Conservation (phyloP, 768 basidiomycete species). For the Suillus luteus region DNA sequence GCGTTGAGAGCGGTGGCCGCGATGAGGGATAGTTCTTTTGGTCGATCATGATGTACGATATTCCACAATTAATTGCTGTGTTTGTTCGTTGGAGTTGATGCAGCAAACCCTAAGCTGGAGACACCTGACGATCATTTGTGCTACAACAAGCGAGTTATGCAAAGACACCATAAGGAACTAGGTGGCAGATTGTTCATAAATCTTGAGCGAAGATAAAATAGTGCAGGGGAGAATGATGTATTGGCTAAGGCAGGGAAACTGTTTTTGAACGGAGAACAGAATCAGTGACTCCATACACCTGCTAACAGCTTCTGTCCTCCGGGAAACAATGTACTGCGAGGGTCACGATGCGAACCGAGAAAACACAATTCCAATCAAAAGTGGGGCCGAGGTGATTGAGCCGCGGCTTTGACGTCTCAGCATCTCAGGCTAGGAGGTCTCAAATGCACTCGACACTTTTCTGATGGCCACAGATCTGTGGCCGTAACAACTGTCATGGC, state of each 20-base stretch:
- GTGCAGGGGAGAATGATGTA: neutral
- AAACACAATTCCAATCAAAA: neutral
- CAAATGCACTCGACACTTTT: neutral
- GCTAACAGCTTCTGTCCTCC: neutral
- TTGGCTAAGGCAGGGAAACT: neutral
- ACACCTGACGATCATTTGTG: neutral
- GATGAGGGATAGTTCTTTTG: conserved; percentile 30
- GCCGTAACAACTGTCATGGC: neutral
- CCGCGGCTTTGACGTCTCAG: neutral
- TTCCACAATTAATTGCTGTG: neutral
- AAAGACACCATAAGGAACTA: neutral
- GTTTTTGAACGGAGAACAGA: neutral
- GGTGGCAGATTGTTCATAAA: neutral
- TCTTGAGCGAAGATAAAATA: neutral
- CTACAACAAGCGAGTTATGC: neutral
- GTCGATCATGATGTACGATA: conserved; percentile 12
- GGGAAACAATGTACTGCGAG: neutral
- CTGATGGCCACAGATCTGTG: neutral
- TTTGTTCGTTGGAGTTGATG: neutral
- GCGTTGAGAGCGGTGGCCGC: conserved; percentile 28
- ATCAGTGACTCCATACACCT: neutral
- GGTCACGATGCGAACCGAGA: neutral
- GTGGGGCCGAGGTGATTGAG: neutral
- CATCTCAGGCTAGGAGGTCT: neutral
- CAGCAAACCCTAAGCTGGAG: neutral